phyloP scores from a whole-genome alignment of 148 eudicot species.

The Beta vulgaris region DNA sequence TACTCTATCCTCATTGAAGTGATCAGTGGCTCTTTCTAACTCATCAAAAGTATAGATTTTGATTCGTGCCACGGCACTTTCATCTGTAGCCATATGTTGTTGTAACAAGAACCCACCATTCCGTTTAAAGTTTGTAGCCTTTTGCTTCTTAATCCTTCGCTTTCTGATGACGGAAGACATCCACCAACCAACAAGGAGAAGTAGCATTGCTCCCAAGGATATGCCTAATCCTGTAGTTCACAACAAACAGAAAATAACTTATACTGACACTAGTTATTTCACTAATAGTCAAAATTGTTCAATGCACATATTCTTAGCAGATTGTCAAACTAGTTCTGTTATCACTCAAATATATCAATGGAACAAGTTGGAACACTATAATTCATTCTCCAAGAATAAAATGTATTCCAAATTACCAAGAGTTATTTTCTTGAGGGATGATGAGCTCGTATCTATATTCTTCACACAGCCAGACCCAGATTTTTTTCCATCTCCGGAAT shows the following conservation, averaged over 20 bases:
- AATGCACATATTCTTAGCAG: too few relatives aligned
- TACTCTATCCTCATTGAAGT: slow-evolving; percentile 17
- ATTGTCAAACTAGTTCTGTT: too few relatives aligned
- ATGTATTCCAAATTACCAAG: slow-evolving; percentile 16
- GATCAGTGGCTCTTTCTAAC: slow-evolving; percentile 16
- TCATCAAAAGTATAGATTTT: slow-evolving; percentile 24
- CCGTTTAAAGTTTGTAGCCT: slow-evolving; percentile 21
- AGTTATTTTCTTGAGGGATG: slow-evolving; percentile 10
- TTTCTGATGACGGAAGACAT: neutral
- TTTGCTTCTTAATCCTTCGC: slow-evolving; percentile 13
- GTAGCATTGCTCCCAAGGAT: slow-evolving; percentile 15
- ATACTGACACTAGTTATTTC: too few relatives aligned
- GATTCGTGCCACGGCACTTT: slow-evolving; percentile 18
- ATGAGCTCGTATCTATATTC: neutral
- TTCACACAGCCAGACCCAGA: neutral
- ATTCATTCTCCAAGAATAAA: neutral
- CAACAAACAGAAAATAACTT: neutral
- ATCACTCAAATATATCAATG: too few relatives aligned
- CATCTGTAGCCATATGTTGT: slow-evolving; percentile 16
- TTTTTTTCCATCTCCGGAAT: neutral
- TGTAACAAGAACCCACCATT: slow-evolving; percentile 27
- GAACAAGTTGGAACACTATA: too few relatives aligned
- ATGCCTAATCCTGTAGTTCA: slow-evolving; percentile 15
- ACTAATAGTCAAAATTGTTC: too few relatives aligned
- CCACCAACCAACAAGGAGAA: slow-evolving; percentile 18